These are phyloP conservation scores for Chaetomiaceae sp. DNA, from an alignment of 2,329 filamentous ascomycete genomes.

Conservation along the genomic window DNA sequence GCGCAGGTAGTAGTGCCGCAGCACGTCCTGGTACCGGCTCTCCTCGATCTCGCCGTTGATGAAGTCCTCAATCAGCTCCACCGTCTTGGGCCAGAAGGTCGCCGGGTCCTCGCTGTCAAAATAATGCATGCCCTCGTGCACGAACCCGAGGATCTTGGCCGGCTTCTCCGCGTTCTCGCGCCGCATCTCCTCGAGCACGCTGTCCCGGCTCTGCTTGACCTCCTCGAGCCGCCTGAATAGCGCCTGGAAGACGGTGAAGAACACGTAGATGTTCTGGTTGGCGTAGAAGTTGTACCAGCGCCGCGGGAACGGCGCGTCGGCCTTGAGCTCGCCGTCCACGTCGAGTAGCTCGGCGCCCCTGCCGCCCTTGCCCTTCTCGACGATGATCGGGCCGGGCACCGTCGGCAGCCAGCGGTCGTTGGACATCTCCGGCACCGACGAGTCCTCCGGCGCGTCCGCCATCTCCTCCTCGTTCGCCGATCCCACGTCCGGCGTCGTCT, in stretches of 20 bases:
- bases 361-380: slow-evolving; percentile 27
- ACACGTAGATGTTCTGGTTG: slow-evolving; percentile 87
- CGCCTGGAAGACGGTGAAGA: slow-evolving; percentile 90
- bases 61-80: slow-evolving; percentile 80
- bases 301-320: slow-evolving; percentile 73
- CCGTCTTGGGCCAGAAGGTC: slow-evolving; percentile 78
- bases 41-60: slow-evolving; percentile 78
- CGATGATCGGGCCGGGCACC: slow-evolving; percentile 50
- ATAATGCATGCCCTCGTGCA: slow-evolving; percentile 72
- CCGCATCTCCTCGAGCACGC: slow-evolving; percentile 66
- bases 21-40: slow-evolving; percentile 76
- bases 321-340: slow-evolving; percentile 60
- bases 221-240: slow-evolving; percentile 78
- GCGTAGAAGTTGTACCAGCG: slow-evolving; percentile 84
- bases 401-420: slow-evolving; percentile 61
- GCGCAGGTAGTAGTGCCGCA: slow-evolving; percentile 86
- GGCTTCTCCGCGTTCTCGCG: slow-evolving; percentile 71
- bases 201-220: slow-evolving; percentile 71
- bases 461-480: slow-evolving; percentile 74
- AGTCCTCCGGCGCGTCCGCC: slow-evolving; percentile 53
- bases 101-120: slow-evolving; percentile 61
- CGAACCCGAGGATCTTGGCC: slow-evolving; percentile 74
- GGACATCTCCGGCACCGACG: slow-evolving; percentile 53
- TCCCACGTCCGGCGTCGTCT: slow-evolving; percentile 78
- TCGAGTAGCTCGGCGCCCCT: slow-evolving; percentile 40